These are phyloP conservation scores for Leptomonas pyrrhocoris DNA, from an alignment of 208 protist genomes.

Conservation along the genomic window DNA sequence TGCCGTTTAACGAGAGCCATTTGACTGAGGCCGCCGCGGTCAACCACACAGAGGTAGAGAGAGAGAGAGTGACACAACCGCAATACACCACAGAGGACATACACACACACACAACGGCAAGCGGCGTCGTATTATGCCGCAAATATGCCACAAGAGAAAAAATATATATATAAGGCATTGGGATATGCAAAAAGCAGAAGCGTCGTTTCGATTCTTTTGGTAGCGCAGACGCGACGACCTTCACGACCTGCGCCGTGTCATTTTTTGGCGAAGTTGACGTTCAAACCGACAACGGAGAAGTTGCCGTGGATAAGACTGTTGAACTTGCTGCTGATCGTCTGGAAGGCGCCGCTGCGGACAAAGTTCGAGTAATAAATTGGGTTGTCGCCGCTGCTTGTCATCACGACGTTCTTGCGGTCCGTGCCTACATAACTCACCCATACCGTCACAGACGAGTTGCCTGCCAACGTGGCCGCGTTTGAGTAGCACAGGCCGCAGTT, in stretches of 20 bases:
- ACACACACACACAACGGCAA: too few relatives aligned
- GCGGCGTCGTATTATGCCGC: too few relatives aligned
- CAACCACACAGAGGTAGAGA: too few relatives aligned
- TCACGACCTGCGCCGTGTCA: background rate
- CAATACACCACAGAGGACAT: too few relatives aligned
- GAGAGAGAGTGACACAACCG: too few relatives aligned
- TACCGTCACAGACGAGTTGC: slow-evolving; percentile 39
- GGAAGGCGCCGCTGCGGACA: slow-evolving; percentile 34
- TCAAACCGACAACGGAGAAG: slow-evolving; percentile 14
- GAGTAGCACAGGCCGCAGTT: slow-evolving; percentile 77
- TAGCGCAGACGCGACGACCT: too few relatives aligned
- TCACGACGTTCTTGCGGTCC: slow-evolving; percentile 41
- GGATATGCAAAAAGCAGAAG: too few relatives aligned
- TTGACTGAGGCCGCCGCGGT: too few relatives aligned
- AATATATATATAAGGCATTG: too few relatives aligned
- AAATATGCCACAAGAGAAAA: too few relatives aligned
- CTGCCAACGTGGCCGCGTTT: slow-evolving; percentile 22
- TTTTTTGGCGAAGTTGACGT: background rate
- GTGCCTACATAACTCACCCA: slow-evolving; percentile 85
- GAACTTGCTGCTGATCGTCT: slow-evolving; percentile 30
- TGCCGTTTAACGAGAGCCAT: too few relatives aligned
- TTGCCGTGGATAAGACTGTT: slow-evolving; percentile 28
- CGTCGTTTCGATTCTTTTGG: too few relatives aligned
- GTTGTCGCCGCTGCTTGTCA: slow-evolving; percentile 74
- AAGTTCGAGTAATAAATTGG: slow-evolving; percentile 73